Percentiles rank a stretch among this genome's conserved stretches.
These are phyloP conservation scores for Xerocomus cyaneibrunnescens DNA, from an alignment of 1,284 basidiomycete genomes.

Conservation along the genomic window DNA sequence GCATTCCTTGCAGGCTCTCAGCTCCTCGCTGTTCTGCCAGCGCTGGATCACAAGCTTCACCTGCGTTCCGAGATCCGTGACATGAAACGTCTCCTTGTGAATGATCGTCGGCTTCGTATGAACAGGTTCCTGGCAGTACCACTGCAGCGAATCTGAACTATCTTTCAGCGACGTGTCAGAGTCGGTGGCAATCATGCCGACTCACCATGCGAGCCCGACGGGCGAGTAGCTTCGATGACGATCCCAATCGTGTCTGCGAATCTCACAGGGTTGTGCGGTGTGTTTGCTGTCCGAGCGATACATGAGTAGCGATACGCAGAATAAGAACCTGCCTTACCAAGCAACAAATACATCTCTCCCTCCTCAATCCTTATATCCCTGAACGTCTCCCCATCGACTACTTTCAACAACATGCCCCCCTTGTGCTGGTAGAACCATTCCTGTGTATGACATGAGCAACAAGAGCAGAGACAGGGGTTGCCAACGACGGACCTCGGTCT, in stretches of 20 bases:
- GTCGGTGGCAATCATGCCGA: neutral
- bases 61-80: conserved; percentile 90
- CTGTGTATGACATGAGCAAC: conserved; percentile 35
- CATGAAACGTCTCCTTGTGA: conserved; percentile 85
- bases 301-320: neutral
- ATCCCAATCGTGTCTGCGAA: conserved; percentile 91
- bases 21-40: conserved; percentile 64
- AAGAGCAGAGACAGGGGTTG: neutral
- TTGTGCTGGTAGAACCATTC: conserved; percentile 98
- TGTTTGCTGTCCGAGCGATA: conserved; percentile 63
- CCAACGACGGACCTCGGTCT: conserved; percentile 69
- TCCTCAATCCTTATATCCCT: conserved; percentile 88
- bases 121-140: conserved; percentile 82
- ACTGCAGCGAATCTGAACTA: conserved; percentile 78
- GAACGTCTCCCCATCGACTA: conserved; percentile 87
- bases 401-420: conserved; percentile 85
- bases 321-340: conserved; percentile 51
- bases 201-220: conserved; percentile 58
- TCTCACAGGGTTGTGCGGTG: conserved; percentile 92
- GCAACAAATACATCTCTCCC: conserved; percentile 95
- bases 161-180: neutral
- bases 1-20: conserved; percentile 71
- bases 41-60: conserved; percentile 88
- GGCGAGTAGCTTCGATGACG: conserved; percentile 92
- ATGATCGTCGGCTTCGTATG: conserved; percentile 80